Base-by-base conservation (phyloP, 495 filamentous ascomycete species). In the Coniosporium apollinis region DNA sequence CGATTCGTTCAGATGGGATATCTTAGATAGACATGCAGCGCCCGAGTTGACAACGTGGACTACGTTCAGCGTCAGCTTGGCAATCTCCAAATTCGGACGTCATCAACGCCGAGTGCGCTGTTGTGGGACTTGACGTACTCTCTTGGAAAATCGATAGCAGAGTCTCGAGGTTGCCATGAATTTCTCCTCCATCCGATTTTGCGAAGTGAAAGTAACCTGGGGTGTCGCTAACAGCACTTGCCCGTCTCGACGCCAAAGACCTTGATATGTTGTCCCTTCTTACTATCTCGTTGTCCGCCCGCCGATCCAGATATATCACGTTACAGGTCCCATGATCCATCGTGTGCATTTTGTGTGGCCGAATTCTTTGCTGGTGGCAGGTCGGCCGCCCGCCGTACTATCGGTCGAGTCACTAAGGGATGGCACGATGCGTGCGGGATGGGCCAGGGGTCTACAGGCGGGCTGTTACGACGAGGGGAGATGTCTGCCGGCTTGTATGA, bases 301-400 rank as follows among this genome's bases (percentile, higher is more conserved):
- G 39, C 21, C 47, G 37, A 36, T 55, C 49, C 30, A 50, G 34
- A 37, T 55, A 55, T 7, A 55, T 48, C n/a, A 55, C 41, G 39
- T 55, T 50, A 44, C 51, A 55, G 22, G 44, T 44, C 26, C 49
- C 51, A 47, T 55, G 49, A 36, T 55, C 51, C 51, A 55, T 55
- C 19, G 28, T 22, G n/a, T n/a, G n/a, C n/a, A n/a, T n/a, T n/a
- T n/a, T n/a, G n/a, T n/a, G n/a, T n/a, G n/a, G n/a, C n/a, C n/a
- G n/a, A n/a, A n/a, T n/a, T n/a, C n/a, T n/a, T n/a, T n/a, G n/a
- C n/a, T n/a, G n/a, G n/a, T n/a, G n/a, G n/a, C n/a, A n/a, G n/a
- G n/a, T n/a, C n/a, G n/a, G n/a, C n/a, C n/a, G n/a, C n/a, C n/a
- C n/a, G n/a, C n/a, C n/a, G n/a, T n/a, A n/a, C n/a, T n/a, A n/a